Evolutionary conservation across 257 asterid genomes (phyloP).

Genomic region (Ajuga chamaepitys): DNA sequence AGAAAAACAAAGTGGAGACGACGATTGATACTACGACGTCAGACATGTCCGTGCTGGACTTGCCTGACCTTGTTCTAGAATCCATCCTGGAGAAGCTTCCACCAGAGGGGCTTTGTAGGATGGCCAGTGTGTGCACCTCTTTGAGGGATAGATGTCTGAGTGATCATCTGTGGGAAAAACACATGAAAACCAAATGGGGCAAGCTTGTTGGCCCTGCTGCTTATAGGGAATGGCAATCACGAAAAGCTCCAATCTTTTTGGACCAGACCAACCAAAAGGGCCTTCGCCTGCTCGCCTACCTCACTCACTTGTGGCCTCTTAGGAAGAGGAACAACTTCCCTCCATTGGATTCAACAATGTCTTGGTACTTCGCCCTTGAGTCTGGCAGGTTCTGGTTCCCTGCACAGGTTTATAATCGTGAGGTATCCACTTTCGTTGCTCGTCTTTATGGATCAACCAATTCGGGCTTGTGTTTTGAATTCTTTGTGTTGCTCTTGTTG

Average conservation of each 20-base stretch:
- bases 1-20: constrained; percentile 41
- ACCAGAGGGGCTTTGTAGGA: constrained; percentile 62
- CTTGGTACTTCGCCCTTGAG: constrained; percentile 77
- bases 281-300: constrained; percentile 30
- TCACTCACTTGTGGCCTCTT: constrained; percentile 46
- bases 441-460: background rate
- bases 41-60: constrained; percentile 48
- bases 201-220: constrained; percentile 61
- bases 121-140: constrained; percentile 64
- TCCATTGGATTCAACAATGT: constrained; percentile 60
- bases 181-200: constrained; percentile 70
- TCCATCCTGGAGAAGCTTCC: constrained; percentile 79
- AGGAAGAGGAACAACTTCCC: constrained; percentile 33
- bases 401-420: constrained; percentile 88
- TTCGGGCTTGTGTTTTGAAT: constrained; percentile 2
- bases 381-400: constrained; percentile 89
- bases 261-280: constrained; percentile 44
- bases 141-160: constrained; percentile 61
- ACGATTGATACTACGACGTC: constrained; percentile 12
- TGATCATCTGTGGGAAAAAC: constrained; percentile 76
- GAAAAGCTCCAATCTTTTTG: constrained; percentile 43
- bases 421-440: constrained; percentile 32
- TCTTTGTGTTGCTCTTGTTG: constrained; percentile 1
- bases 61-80: constrained; percentile 82
- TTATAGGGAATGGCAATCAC: constrained; percentile 60